A percentile compares a stretch with the other conserved stretches of the same genome.
Conservation (phyloP, 2,329 filamentous ascomycete species). For the Byssoonygena ceratinophila region DNA sequence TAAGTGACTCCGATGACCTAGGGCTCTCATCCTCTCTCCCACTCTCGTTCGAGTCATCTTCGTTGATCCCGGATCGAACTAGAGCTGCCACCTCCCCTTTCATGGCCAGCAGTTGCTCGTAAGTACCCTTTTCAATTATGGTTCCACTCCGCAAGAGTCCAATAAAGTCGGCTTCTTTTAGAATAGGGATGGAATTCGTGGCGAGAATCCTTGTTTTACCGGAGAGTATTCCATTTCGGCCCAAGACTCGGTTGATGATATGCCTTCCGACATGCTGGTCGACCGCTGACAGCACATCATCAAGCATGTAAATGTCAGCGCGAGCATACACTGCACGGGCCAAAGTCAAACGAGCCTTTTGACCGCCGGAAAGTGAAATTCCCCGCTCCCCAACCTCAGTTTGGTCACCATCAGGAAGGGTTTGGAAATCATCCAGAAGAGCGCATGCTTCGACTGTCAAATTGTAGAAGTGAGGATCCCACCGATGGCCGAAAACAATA, state of each 20-base stretch:
- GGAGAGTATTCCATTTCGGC: conserved; percentile 66
- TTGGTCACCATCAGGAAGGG: conserved; percentile 88
- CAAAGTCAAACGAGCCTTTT: conserved; percentile 86
- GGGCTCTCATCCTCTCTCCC: conserved; percentile 49
- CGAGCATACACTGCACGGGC: conserved; percentile 91
- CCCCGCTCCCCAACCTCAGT: conserved; percentile 94
- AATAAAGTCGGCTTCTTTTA: conserved; percentile 83
- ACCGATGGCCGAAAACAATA: conserved; percentile 90
- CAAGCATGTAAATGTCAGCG: conserved; percentile 90
- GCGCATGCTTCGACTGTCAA: conserved; percentile 86
- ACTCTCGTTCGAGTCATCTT: conserved; percentile 39
- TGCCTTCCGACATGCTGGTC: conserved; percentile 95
- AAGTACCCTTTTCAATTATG: conserved; percentile 79
- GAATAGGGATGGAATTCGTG: conserved; percentile 86
- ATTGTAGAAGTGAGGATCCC: conserved; percentile 89
- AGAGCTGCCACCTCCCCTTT: conserved; percentile 81
- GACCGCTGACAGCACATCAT: conserved; percentile 92
- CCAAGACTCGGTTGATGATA: conserved; percentile 87
- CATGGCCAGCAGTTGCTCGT: conserved; percentile 82
- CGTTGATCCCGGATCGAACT: conserved; percentile 59
- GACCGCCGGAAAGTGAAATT: conserved; percentile 89
- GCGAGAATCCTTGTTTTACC: conserved; percentile 86
- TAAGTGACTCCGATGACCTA: conserved; percentile 53
- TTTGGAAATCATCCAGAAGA: conserved; percentile 77
- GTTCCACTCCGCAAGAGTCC: conserved; percentile 71